Base-by-base conservation (phyloP, 2,329 filamentous ascomycete species). In the Fusarium succisae region DNA sequence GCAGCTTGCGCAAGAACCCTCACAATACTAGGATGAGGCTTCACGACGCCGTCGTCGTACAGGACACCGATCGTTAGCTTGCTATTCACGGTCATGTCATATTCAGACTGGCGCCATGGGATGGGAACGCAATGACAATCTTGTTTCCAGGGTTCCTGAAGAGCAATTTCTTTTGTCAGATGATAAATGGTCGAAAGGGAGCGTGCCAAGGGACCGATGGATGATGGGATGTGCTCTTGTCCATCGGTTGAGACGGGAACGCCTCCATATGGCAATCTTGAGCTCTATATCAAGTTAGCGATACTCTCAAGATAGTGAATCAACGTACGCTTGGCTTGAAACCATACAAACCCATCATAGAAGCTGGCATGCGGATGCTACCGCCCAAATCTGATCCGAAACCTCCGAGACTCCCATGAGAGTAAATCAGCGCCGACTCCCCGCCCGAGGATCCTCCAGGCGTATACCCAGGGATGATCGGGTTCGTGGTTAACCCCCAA, bases 141-240 rank as follows among this genome's bases (percentile, higher is more conserved):
- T 3, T 83, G 70, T 1, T 84, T 78, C 89, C 89, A 91, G 0
- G 89, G 88, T 51, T 83, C 79, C 11, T 83, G 78, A 11, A 84
- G 78, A 14, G 87, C 82, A 2, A 91, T 73, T 1, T 84, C 82
- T 70, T 83, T 86, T 72, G 85, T 90, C 15, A 85, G 82, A 4
- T 84, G 80, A 13, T 82, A 81, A 5, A 92, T 80, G 0, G 89
- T 88, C 0, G 70, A 65, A 2, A 80, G 65, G 2, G 63, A 74
- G 18, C 89, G 83, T 11, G 87, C 83, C 82, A 92, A 84, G 3
- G 91, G 90, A 0, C 90, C 90, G n/a, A 91, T 81, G 0, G 89
- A 85, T 0, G 90, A 92, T 4, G 90, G 90, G 0, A 92, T 87
- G 78, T 92, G 89, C 63, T 91, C 88, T 75, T 92, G 90, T 6